A percentile compares a stretch with the other conserved stretches of the same genome.
Evolutionary conservation across 495 filamentous ascomycete species (phyloP).

Genomic region (Penicillium cataractarum): DNA sequence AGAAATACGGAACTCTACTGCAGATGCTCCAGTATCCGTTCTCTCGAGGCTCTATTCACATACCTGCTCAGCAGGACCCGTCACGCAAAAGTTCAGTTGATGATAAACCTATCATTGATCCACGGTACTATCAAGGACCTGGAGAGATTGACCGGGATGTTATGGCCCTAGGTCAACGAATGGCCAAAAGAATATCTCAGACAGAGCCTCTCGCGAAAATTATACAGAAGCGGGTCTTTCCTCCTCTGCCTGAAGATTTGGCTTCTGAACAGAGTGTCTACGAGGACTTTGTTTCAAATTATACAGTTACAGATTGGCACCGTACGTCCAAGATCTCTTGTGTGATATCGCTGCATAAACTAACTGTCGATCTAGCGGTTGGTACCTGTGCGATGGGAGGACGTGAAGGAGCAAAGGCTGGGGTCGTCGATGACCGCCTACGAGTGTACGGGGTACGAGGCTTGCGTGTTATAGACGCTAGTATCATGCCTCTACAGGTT

Average conservation of each 20-base stretch:
- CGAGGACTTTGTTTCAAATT: slow-evolving; percentile 41
- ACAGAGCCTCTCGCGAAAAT: slow-evolving; percentile 47
- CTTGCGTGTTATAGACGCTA: slow-evolving; percentile 58
- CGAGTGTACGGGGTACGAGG: slow-evolving; percentile 52
- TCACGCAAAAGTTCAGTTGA: slow-evolving; percentile 11
- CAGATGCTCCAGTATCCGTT: slow-evolving; percentile 60
- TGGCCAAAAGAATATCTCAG: slow-evolving; percentile 46
- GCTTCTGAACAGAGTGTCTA: slow-evolving; percentile 31
- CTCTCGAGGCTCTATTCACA: slow-evolving; percentile 51
- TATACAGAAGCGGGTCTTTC: slow-evolving; percentile 41
- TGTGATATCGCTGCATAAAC: neutral
- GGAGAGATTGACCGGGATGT: slow-evolving; percentile 47
- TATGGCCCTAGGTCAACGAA: slow-evolving; percentile 42
- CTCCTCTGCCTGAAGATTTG: slow-evolving; percentile 23
- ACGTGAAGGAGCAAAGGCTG: slow-evolving; percentile 24
- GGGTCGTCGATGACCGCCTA: slow-evolving; percentile 53
- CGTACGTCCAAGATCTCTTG: slow-evolving; percentile 12
- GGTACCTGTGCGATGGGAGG: slow-evolving; percentile 61
- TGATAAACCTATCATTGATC: slow-evolving; percentile 48
- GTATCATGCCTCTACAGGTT: slow-evolving; percentile 55
- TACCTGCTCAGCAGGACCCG: slow-evolving; percentile 25
- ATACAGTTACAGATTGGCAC: slow-evolving; percentile 48
- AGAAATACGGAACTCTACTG: slow-evolving; percentile 55
- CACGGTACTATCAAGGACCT: slow-evolving; percentile 42
- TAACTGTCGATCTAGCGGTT: slow-evolving; percentile 23